These are phyloP conservation scores for Coemansia asiatica DNA, from an alignment of 192 early-diverging fungal genomes.

Conservation along the genomic window DNA sequence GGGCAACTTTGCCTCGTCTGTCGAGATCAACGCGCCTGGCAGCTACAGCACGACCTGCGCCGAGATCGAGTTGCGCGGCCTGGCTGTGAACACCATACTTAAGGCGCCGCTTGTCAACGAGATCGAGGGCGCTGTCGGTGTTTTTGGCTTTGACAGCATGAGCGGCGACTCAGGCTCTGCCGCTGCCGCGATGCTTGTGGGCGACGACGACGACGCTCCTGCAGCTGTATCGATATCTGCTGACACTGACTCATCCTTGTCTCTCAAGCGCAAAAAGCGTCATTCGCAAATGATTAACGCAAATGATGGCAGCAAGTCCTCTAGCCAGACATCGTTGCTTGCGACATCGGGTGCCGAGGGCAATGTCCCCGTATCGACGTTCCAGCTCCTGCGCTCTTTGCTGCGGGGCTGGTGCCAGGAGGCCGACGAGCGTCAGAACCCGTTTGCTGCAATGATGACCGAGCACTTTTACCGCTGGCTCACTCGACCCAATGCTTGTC, in stretches of 20 bases:
- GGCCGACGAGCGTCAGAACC: conserved; percentile 60
- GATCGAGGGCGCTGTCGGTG: conserved; percentile 64
- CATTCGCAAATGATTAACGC: background rate
- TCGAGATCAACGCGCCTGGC: conserved; percentile 76
- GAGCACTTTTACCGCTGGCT: conserved; percentile 91
- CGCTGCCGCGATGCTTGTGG: conserved; percentile 14
- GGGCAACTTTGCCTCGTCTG: conserved; percentile 11
- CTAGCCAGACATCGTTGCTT: background rate
- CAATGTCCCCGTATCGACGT: conserved; percentile 50
- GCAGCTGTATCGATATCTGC: background rate
- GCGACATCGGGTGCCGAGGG: conserved; percentile 20
- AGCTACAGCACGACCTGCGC: conserved; percentile 79
- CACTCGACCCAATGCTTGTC: conserved; percentile 65
- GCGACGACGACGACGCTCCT: conserved; percentile 8
- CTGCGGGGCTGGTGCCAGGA: conserved; percentile 81
- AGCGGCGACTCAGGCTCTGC: background rate
- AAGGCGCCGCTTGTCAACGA: conserved; percentile 76
- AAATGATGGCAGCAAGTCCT: background rate
- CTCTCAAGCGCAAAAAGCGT: conserved; percentile 2
- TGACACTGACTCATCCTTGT: background rate
- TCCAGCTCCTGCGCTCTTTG: conserved; percentile 74
- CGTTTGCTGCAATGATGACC: conserved; percentile 72
- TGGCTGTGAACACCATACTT: conserved; percentile 83
- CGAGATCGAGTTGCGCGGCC: conserved; percentile 75
- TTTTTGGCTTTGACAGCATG: conserved; percentile 42